These are phyloP conservation scores for Boletus coccyginus DNA, from an alignment of 768 basidiomycete species.

Conservation along the genomic window DNA sequence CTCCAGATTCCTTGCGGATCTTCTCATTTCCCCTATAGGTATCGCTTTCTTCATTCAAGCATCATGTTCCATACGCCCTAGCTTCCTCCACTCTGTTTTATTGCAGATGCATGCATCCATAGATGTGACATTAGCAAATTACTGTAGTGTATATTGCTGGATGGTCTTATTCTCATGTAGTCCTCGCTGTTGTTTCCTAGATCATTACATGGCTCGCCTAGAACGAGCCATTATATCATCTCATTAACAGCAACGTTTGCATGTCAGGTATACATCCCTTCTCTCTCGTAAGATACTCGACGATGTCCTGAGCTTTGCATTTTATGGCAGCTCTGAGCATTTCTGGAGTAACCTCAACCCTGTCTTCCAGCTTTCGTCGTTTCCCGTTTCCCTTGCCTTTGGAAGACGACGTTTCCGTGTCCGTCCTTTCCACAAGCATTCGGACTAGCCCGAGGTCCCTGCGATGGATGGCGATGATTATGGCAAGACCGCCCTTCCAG, in stretches of 20 bases:
- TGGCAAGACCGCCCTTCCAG: slow-evolving; percentile 58
- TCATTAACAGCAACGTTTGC: slow-evolving; percentile 51
- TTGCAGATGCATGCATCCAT: slow-evolving; percentile 17
- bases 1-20: not conserved
- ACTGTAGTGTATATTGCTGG: slow-evolving; percentile 15
- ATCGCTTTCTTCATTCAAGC: slow-evolving; percentile 9
- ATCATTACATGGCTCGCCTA: not conserved
- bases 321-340: slow-evolving; percentile 70
- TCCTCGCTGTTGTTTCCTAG: not conserved
- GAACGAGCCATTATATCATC: slow-evolving; percentile 15
- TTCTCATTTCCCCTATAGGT: slow-evolving; percentile 8
- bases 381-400: slow-evolving; percentile 35
- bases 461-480: slow-evolving; percentile 72
- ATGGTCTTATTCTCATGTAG: slow-evolving; percentile 10
- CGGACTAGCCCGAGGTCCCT: slow-evolving; percentile 67
- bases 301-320: slow-evolving; percentile 63
- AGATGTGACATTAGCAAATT: slow-evolving; percentile 24
- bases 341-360: slow-evolving; percentile 47
- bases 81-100: slow-evolving; percentile 7
- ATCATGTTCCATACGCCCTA: slow-evolving; percentile 9
- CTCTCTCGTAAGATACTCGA: slow-evolving; percentile 65
- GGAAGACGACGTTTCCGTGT: slow-evolving; percentile 22
- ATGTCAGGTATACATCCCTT: slow-evolving; percentile 75
- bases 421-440: slow-evolving; percentile 67
- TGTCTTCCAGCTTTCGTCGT: slow-evolving; percentile 56